Base-by-base conservation (phyloP, 2,329 filamentous ascomycete genomes). In the Pseudocercospora musae region DNA sequence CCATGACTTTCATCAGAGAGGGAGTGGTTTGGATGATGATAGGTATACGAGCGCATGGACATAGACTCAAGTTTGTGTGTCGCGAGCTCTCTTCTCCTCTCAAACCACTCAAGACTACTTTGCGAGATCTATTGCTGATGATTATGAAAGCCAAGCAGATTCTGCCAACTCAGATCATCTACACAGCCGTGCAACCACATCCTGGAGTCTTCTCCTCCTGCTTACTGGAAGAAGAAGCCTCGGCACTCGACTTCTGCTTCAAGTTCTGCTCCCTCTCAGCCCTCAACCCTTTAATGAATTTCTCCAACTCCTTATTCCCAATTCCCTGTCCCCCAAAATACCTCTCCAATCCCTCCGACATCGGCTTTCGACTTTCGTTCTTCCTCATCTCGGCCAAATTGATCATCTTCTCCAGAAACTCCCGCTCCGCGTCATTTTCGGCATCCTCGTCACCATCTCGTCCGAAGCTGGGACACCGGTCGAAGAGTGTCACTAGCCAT, bases 321-420 rank as follows among this genome's bases (percentile, higher is more conserved):
- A 54, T n/a, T 5, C 18, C 15, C n/a, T 21, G 2, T 3, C 18
- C 15, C 3, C 11, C 18, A n/a, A 54, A 54, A 37, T 54, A 40
- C 31, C 40, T 29, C 27, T 9, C 21, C 29, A 54, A 25, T 1
- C 29, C 27, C n/a, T 10, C 10, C 6, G 18, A 9, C n/a, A 54
- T 15, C 7, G 4, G 29, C n/a, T 13, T 20, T 7, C 21, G 21
- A 1, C 1, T 1, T 18, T 21, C 18, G 6, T 37, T 54, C 52
- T 40, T 54, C 27, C 21, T 33, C 31, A 4, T 18, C 29, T 37
- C 31, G 10, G 52, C 52, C n/a, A 20, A 9, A 80, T 88, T 89
- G 71, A 99, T 89, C 0, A 95, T 95, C 80, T 92, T 81, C 70
- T 99, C 95, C 77, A 96, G 92, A 78, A 99, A 99, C 0, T 93